phyloP scores from a whole-genome alignment of 805 yeast genomes.

The Millerago galiae region DNA sequence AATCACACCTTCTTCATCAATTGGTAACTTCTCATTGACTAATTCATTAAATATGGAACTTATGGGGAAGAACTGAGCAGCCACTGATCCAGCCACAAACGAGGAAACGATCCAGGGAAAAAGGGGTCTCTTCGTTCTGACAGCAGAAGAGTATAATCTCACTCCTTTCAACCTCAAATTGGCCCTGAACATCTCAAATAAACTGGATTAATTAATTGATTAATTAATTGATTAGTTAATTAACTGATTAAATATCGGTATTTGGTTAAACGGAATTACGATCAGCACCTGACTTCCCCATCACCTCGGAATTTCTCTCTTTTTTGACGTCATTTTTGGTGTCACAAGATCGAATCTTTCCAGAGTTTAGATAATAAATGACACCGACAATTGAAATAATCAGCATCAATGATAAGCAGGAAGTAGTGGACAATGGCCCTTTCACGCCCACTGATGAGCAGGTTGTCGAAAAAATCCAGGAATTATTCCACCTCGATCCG shows the following conservation, averaged over 20 bases:
- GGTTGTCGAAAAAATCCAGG: constrained; percentile 44
- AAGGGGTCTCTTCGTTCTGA: constrained; percentile 3
- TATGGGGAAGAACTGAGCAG: constrained; percentile 30
- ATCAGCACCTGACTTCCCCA: too few relatives aligned
- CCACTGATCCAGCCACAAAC: constrained; percentile 28
- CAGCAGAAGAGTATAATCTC: neutral
- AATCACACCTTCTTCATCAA: constrained; percentile 22
- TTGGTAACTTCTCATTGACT: constrained; percentile 19
- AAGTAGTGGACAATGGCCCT: constrained; percentile 11
- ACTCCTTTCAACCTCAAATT: neutral
- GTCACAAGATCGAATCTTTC: too few relatives aligned
- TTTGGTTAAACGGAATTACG: too few relatives aligned
- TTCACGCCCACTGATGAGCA: constrained; percentile 23
- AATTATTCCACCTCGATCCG: constrained; percentile 64
- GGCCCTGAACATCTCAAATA: neutral
- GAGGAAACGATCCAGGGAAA: constrained; percentile 18
- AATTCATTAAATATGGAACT: constrained; percentile 27
- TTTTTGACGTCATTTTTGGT: too few relatives aligned
- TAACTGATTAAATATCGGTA: too few relatives aligned
- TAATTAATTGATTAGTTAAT: too few relatives aligned
- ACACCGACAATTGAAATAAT: constrained; percentile 25
- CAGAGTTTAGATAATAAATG: neutral
- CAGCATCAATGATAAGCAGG: constrained; percentile 23
- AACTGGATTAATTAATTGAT: too few relatives aligned
- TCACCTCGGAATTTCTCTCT: too few relatives aligned